phyloP scores from a whole-genome alignment of 2,329 filamentous ascomycete genomes.

The Colletotrichum musae region DNA sequence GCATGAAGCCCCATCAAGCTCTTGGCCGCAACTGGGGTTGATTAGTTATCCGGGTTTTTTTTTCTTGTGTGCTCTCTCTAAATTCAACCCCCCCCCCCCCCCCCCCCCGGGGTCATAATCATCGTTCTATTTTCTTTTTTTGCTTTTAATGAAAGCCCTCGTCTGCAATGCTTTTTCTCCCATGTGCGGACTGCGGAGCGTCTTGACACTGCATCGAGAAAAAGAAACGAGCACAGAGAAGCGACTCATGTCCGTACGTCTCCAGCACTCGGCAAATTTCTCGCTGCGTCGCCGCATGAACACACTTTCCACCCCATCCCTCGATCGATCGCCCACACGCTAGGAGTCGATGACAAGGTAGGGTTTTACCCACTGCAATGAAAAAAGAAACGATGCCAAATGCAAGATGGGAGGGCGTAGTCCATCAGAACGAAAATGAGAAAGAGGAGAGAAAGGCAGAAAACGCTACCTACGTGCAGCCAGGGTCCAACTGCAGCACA shows the following conservation, averaged over 20 bases:
- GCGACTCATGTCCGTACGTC: neutral
- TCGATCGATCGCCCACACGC: constrained; percentile 36
- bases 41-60: constrained; percentile 10
- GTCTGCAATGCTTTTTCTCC: neutral
- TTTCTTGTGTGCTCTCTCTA: neutral
- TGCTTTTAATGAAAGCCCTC: neutral
- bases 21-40: constrained; percentile 18
- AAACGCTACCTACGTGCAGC: too few relatives aligned
- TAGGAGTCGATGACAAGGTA: constrained; percentile 26
- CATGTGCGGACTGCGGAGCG: neutral
- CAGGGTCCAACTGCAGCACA: constrained; percentile 16
- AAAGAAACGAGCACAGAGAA: constrained; percentile 17
- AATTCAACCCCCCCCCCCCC: constrained; percentile 2
- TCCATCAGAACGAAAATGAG: neutral
- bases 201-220: constrained; percentile 2
- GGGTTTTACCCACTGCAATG: too few relatives aligned
- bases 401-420: constrained; percentile 6
- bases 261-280: neutral
- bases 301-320: constrained; percentile 16
- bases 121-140: neutral
- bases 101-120: too few relatives aligned
- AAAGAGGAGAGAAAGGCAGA: too few relatives aligned
- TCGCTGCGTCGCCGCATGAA: too few relatives aligned
- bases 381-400: constrained; percentile 8
- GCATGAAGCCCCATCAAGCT: neutral